phyloP scores from a whole-genome alignment of 2,329 filamentous ascomycete genomes.

The Fusarium sp. region DNA sequence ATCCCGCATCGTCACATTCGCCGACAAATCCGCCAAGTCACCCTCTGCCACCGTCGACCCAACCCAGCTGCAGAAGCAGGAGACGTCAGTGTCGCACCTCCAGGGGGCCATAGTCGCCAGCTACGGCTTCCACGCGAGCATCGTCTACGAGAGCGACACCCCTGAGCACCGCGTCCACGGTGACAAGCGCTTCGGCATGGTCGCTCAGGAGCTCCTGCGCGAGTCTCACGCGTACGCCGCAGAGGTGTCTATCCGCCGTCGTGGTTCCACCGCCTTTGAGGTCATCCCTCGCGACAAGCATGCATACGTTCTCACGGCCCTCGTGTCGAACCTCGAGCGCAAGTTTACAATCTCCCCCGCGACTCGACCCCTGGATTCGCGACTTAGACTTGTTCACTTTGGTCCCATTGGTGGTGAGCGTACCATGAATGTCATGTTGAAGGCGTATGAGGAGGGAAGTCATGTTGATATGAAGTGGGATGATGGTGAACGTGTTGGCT shows the following conservation, averaged over 20 bases:
- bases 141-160: conserved; percentile 93
- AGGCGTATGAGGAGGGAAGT: conserved; percentile 64
- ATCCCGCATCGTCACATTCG: conserved; percentile 57
- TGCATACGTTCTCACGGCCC: conserved; percentile 76
- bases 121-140: conserved; percentile 86
- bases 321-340: conserved; percentile 83
- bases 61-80: conserved; percentile 40
- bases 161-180: conserved; percentile 79
- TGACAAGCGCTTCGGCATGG: conserved; percentile 81
- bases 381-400: conserved; percentile 77
- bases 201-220: conserved; percentile 75
- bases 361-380: conserved; percentile 73
- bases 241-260: conserved; percentile 48
- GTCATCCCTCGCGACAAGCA: conserved; percentile 59
- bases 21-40: conserved; percentile 21
- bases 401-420: conserved; percentile 68
- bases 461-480: conserved; percentile 62
- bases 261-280: conserved; percentile 27
- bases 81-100: conserved; percentile 52
- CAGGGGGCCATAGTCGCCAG: conserved; percentile 85
- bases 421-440: conserved; percentile 79
- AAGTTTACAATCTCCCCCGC: conserved; percentile 82
- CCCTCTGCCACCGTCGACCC: conserved; percentile 1
- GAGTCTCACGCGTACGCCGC: conserved; percentile 61
- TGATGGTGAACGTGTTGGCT: conserved; percentile 70